A percentile compares a stretch with the other conserved stretches of the same genome.
Evolutionary conservation across 2,329 filamentous ascomycete species (phyloP).

Genomic region (Zalaria obscura): DNA sequence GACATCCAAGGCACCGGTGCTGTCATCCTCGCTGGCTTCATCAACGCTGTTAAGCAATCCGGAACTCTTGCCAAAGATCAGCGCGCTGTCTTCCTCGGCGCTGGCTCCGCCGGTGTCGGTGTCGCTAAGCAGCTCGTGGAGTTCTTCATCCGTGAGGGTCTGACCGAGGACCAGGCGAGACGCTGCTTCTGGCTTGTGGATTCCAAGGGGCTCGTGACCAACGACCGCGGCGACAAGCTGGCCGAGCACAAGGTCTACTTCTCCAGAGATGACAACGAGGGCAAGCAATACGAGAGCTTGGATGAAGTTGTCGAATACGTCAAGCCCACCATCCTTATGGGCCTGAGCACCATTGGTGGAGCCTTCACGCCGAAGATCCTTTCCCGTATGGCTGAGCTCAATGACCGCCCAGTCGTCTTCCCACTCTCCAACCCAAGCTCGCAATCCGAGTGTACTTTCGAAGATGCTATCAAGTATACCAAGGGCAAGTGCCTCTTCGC

Average conservation of each 20-base stretch:
- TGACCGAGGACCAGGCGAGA: constrained; percentile 75
- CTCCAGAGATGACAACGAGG: constrained; percentile 49
- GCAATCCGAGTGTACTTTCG: constrained; percentile 96
- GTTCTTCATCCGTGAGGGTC: constrained; percentile 85
- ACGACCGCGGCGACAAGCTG: constrained; percentile 83
- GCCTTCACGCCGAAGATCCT: constrained; percentile 85
- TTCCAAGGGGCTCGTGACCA: constrained; percentile 76
- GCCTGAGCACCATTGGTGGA: constrained; percentile 84
- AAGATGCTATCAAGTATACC: constrained; percentile 82
- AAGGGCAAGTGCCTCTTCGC: constrained; percentile 87
- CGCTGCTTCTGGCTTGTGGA: constrained; percentile 96
- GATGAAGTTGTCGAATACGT: constrained; percentile 90
- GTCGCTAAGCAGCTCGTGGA: constrained; percentile 96
- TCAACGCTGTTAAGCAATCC: constrained; percentile 67
- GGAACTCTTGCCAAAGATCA: constrained; percentile 79
- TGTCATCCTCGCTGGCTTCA: constrained; percentile 75
- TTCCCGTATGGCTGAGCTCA: constrained; percentile 41
- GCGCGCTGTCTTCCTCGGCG: constrained; percentile 88
- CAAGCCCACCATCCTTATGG: constrained; percentile 86
- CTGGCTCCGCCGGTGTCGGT: constrained; percentile 88
- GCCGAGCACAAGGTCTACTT: constrained; percentile 71
- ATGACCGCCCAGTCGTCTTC: constrained; percentile 65
- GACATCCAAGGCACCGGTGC: constrained; percentile 88
- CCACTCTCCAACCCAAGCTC: constrained; percentile 90
- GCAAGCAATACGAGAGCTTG: constrained; percentile 58